These are phyloP conservation scores for Nitzschia palea DNA, from an alignment of 108 stramenopile genomes.

Conservation along the genomic window DNA sequence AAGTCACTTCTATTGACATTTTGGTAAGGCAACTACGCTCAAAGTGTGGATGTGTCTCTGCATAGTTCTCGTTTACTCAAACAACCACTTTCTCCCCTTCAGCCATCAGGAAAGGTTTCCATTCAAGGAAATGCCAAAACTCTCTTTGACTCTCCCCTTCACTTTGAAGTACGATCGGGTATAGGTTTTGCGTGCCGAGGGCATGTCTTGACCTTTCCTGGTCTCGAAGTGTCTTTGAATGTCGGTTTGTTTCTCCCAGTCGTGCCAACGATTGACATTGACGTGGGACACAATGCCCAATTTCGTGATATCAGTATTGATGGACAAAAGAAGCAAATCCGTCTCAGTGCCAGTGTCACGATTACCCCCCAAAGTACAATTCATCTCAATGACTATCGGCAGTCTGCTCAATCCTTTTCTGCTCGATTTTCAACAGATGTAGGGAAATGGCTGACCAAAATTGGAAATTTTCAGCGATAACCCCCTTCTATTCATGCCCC, in stretches of 20 bases:
- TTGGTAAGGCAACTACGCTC: constrained; percentile 27
- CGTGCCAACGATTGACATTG: constrained; percentile 42
- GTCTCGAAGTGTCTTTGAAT: constrained; percentile 40
- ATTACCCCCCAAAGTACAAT: constrained; percentile 46
- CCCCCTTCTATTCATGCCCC: too few species aligned
- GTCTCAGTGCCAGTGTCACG: constrained; percentile 41
- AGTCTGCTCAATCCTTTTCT: constrained; percentile 30
- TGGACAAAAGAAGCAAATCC: constrained; percentile 22
- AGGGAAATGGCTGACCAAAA: constrained; percentile 44
- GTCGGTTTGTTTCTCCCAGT: constrained; percentile 50
- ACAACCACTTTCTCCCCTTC: background rate
- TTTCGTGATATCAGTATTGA: constrained; percentile 31
- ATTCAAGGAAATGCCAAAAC: constrained; percentile 39
- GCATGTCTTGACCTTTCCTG: constrained; percentile 54
- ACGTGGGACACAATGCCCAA: constrained; percentile 51
- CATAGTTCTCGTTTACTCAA: background rate
- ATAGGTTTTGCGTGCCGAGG: constrained; percentile 36
- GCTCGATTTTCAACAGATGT: constrained; percentile 42
- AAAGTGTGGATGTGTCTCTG: background rate
- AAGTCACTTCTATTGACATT: constrained; percentile 32
- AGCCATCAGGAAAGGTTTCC: constrained; percentile 44
- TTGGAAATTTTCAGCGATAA: constrained; percentile 38
- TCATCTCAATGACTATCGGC: constrained; percentile 26
- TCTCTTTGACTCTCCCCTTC: constrained; percentile 29
- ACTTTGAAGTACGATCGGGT: constrained; percentile 53